phyloP scores from a whole-genome alignment of 129 eudicot species.

The Tanacetum coccineum region DNA sequence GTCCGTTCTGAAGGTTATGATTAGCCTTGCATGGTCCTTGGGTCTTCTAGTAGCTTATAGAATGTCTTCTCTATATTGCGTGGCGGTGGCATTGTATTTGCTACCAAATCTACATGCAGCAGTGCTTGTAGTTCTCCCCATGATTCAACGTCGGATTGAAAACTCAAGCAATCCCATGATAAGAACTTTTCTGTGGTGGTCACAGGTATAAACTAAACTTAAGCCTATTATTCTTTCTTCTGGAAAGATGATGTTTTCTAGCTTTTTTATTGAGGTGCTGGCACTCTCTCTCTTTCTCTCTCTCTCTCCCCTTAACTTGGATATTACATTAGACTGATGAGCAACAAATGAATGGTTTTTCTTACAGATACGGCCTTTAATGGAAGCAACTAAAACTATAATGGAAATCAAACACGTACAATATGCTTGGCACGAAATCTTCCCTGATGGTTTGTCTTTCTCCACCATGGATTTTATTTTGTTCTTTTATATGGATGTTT shows the following conservation, averaged over 20 bases:
- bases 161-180: constrained; percentile 87
- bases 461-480: too few relatives aligned
- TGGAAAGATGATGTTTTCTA: constrained; percentile 15
- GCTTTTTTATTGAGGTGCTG: constrained; percentile 70
- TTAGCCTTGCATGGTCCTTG: constrained; percentile 79
- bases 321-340: constrained; percentile 1
- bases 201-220: constrained; percentile 75
- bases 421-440: too few relatives aligned
- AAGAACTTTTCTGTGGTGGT: constrained; percentile 95
- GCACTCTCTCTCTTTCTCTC: constrained; percentile 18
- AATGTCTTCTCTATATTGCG: constrained; percentile 71
- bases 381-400: background rate
- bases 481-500: too few relatives aligned
- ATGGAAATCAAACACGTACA: too few relatives aligned
- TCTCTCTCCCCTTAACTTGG: constrained; percentile 16
- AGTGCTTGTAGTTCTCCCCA: constrained; percentile 73
- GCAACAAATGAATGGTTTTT: constrained; percentile 15
- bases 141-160: constrained; percentile 96
- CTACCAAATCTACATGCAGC: constrained; percentile 77
- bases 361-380: constrained; percentile 77
- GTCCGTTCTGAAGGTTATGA: constrained; percentile 62
- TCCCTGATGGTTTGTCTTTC: too few relatives aligned
- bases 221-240: constrained; percentile 7
- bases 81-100: constrained; percentile 79
- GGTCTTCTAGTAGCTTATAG: constrained; percentile 72